Percentiles rank a stretch among this genome's conserved stretches.
phyloP scores from a whole-genome alignment of 2,329 filamentous ascomycete species.

The Dothiorella sarmentorum region DNA sequence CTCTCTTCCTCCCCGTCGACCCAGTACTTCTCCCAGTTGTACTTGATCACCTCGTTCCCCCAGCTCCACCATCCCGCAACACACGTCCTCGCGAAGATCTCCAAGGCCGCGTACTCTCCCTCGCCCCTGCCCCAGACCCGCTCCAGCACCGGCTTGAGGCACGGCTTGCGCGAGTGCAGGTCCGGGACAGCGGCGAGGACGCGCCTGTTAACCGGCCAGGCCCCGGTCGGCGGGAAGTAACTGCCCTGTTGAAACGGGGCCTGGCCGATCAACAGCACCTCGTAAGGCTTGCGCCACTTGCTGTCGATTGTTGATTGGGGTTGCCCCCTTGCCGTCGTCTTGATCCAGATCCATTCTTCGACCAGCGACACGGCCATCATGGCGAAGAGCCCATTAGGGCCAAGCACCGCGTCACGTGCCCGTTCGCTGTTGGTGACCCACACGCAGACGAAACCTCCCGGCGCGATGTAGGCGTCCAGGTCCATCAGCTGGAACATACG shows the following conservation, averaged over 20 bases:
- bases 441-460: constrained; percentile 56
- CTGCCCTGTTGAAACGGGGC: constrained; percentile 21
- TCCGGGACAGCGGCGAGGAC: constrained; percentile 70
- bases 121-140: constrained; percentile 41
- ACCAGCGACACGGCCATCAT: constrained; percentile 63
- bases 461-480: constrained; percentile 43
- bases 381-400: constrained; percentile 58
- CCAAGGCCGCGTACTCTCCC: constrained; percentile 57
- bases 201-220: constrained; percentile 41
- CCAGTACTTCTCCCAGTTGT: constrained; percentile 60
- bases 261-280: constrained; percentile 56
- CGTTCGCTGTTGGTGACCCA: constrained; percentile 74
- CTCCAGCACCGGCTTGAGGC: constrained; percentile 59
- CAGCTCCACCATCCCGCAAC: constrained; percentile 75
- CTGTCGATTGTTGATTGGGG: constrained; percentile 61
- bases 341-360: constrained; percentile 77
- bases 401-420: constrained; percentile 54
- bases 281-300: constrained; percentile 71
- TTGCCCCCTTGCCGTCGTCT: constrained; percentile 63
- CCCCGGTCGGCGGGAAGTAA: background rate
- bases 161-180: constrained; percentile 75
- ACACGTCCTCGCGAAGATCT: constrained; percentile 72
- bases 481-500: constrained; percentile 41
- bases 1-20: background rate
- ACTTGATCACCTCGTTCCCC: constrained; percentile 71